phyloP scores from a whole-genome alignment of 306 rosid species.

The apple (Malus domestica) region DNA sequence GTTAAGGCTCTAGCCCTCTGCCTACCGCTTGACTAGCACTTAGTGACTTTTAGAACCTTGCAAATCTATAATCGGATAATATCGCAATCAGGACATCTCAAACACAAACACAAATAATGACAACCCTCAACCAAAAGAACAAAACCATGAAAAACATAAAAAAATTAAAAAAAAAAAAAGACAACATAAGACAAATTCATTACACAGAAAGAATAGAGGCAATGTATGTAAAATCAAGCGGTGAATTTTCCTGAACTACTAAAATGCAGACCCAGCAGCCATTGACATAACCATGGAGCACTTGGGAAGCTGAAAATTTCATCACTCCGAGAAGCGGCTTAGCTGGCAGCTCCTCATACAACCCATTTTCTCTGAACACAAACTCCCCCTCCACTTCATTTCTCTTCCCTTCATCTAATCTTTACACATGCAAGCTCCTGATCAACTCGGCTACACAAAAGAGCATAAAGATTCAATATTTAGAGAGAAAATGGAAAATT shows the following conservation, averaged over 20 bases:
- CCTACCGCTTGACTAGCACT: too few relatives aligned
- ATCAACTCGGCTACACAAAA: constrained; percentile 41
- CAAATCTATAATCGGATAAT: too few relatives aligned
- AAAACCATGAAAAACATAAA: too few relatives aligned
- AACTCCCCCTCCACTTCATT: constrained; percentile 35
- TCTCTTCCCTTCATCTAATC: constrained; percentile 31
- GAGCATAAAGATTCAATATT: neutral
- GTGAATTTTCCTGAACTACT: constrained; percentile 43
- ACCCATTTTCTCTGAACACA: constrained; percentile 34
- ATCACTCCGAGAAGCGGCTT: constrained; percentile 39
- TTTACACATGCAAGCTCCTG: constrained; percentile 68
- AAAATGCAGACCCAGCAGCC: constrained; percentile 66
- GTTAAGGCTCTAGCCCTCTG: too few relatives aligned
- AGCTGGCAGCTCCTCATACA: constrained; percentile 51
- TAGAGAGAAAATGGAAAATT: neutral
- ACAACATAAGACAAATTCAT: too few relatives aligned
- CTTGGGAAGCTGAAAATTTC: constrained; percentile 24
- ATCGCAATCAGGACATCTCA: neutral
- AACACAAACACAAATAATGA: too few relatives aligned
- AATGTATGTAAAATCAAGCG: constrained; percentile 33
- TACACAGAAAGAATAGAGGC: constrained; percentile 27
- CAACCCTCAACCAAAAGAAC: too few relatives aligned
- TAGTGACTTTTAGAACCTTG: too few relatives aligned
- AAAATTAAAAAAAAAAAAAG: neutral
- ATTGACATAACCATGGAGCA: constrained; percentile 40